Base-by-base conservation (phyloP, 2,329 filamentous ascomycete species). In the Aureobasidium namibiae region DNA sequence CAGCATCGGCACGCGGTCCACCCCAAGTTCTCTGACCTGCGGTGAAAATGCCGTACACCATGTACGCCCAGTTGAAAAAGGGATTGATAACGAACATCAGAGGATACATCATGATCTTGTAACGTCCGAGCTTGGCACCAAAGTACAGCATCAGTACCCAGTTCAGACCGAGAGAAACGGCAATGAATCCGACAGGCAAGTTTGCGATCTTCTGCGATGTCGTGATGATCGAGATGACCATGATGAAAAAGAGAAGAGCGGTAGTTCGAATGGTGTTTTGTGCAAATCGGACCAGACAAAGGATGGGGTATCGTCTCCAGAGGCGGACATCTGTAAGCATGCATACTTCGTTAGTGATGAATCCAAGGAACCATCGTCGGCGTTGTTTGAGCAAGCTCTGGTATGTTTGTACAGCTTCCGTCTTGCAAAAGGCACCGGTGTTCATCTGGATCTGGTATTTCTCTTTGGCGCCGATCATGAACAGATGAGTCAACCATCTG, bases 31-130 rank as follows among this genome's bases (percentile, higher is more conserved):
- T 82, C 71, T 96, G 90, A 21, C 92, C 91, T 31, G 92, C 91
- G 0, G 92, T 96, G 73, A 95, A 94, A 66, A 96, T 95, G 45
- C 91, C 92, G 72, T 96, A 96, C 2, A 96, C 88, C 88, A 96
- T 96, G 76, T 97, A 97, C 61, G 90, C 83, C 92, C 92, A 97
- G 74, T 97, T 97, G 80, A 96, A 92, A 70, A 97, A 95, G 0
- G 94, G 92, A 69, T 96, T 97, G 63, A 96, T 73, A 48, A 96
- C 75, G 70, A 96, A 97, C 91, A 97, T 96, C 63, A 97, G 67
- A 0, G 92, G 92, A 70, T 97, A 97, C 6, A 97, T 79, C 87
- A 90, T 92, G 63, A 95, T 88, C 78, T 99, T 97, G 78, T 87
- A 96, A 11, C 94, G 83, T 62, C 87, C 86, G 50, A 97, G 82